Conservation (phyloP, 2,329 filamentous ascomycete genomes). For the Erysiphe pisi region DNA sequence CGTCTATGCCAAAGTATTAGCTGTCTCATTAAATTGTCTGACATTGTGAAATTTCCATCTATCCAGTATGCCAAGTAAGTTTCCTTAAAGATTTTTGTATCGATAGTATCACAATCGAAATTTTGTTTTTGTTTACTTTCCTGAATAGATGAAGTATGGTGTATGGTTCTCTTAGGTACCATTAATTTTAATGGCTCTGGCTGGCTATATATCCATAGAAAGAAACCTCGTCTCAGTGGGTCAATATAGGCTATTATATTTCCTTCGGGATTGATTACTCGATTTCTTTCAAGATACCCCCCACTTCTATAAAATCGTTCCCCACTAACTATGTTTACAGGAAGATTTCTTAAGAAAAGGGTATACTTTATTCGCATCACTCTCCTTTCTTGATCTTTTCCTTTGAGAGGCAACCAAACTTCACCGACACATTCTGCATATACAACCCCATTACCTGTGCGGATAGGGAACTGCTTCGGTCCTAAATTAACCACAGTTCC, state of each 20-base stretch:
- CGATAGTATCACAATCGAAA: no score
- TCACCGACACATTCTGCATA: no score
- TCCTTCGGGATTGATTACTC: neutral
- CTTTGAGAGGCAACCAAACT: no score
- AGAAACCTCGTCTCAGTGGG: conserved; percentile 1
- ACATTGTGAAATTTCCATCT: neutral
- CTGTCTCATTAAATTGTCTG: neutral
- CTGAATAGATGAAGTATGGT: neutral
- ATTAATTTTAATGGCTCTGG: neutral
- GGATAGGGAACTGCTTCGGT: no score
- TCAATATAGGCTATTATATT: neutral
- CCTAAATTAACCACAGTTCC: no score
- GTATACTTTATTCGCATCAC: neutral
- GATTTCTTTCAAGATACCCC: neutral
- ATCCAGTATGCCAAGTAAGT: no score
- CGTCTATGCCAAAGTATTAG: conserved; percentile 20
- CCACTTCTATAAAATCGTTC: conserved; percentile 3
- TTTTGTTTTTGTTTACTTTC: no score
- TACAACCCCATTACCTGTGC: no score
- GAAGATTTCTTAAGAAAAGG: neutral
- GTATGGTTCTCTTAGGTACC: neutral
- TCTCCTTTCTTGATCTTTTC: no score
- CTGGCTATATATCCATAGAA: conserved; percentile 12
- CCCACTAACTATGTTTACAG: neutral
- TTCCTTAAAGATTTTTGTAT: no score